Conservation (phyloP, 2,329 filamentous ascomycete species). For the Aspergillus sp. region DNA sequence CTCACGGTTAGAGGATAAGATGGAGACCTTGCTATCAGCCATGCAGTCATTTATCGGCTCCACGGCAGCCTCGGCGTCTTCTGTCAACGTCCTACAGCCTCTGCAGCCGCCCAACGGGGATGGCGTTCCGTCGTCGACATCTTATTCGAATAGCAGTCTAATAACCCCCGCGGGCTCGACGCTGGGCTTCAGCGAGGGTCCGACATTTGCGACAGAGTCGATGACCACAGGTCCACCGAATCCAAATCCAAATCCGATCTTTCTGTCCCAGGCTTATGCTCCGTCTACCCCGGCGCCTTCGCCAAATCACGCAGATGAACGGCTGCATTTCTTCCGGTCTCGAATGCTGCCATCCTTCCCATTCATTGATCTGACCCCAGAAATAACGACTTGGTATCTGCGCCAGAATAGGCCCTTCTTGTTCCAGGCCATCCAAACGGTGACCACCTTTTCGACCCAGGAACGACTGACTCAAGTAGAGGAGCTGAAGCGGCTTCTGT, state of each 20-base stretch:
- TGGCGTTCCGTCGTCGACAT: constrained; percentile 1
- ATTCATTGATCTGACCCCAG: constrained; percentile 31
- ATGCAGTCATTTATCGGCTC: constrained; percentile 26
- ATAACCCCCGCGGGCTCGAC: not conserved
- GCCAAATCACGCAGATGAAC: constrained; percentile 17
- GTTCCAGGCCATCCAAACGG: constrained; percentile 36
- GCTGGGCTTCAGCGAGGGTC: constrained; percentile 1
- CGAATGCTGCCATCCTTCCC: constrained; percentile 38
- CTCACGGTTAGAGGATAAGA: constrained; percentile 34
- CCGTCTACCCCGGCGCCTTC: constrained; percentile 2
- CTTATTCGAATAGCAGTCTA: constrained; percentile 1
- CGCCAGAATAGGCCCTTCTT: constrained; percentile 32
- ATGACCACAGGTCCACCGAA: constrained; percentile 2
- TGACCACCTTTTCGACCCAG: constrained; percentile 31
- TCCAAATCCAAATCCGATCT: constrained; percentile 1
- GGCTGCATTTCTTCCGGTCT: constrained; percentile 28
- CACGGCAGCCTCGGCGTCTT: not conserved
- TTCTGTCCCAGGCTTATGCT: not conserved
- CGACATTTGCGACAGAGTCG: not conserved
- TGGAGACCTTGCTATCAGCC: constrained; percentile 31
- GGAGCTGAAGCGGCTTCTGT: constrained; percentile 32
- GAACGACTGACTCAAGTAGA: constrained; percentile 25
- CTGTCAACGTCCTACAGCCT: not conserved
- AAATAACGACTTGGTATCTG: constrained; percentile 30
- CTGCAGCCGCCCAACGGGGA: constrained; percentile 5